These are phyloP conservation scores for Helminthosporium solani DNA, from an alignment of 2,329 filamentous ascomycete species.

Conservation along the genomic window DNA sequence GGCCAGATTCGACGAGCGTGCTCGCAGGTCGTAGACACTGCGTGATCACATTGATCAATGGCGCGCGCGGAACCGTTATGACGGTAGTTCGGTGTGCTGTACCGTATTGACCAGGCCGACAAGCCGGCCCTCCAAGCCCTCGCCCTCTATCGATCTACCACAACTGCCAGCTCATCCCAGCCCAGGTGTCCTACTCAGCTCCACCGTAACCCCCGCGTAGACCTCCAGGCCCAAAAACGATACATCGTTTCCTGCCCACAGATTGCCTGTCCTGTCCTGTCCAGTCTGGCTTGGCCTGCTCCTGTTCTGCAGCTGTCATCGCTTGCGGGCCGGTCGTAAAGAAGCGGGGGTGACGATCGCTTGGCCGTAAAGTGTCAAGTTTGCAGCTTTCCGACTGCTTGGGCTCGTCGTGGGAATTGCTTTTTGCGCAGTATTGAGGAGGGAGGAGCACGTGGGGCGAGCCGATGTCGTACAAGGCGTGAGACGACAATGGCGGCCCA, in stretches of 20 bases:
- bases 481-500: not conserved
- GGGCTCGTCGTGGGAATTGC: slow-evolving; percentile 4
- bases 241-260: slow-evolving; percentile 12
- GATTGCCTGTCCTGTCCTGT: not conserved
- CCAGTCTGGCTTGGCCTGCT: too few species aligned
- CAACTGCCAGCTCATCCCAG: not conserved
- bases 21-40: slow-evolving; percentile 5
- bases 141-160: not conserved
- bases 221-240: not conserved
- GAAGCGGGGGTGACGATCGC: slow-evolving; percentile 8
- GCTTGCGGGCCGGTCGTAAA: slow-evolving; percentile 19
- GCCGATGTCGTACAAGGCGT: slow-evolving; percentile 11
- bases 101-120: not conserved
- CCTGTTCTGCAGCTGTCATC: slow-evolving; percentile 19
- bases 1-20: not conserved
- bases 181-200: not conserved
- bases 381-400: slow-evolving; percentile 7
- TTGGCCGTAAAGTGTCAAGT: slow-evolving; percentile 8
- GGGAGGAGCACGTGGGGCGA: slow-evolving; percentile 6
- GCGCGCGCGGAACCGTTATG: slow-evolving; percentile 15
- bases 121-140: not conserved
- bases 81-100: slow-evolving; percentile 5
- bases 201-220: too few species aligned
- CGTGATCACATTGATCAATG: slow-evolving; percentile 16
- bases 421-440: not conserved